Conservation (phyloP, 495 filamentous ascomycete species). For the Lindgomyces ingoldianus region DNA sequence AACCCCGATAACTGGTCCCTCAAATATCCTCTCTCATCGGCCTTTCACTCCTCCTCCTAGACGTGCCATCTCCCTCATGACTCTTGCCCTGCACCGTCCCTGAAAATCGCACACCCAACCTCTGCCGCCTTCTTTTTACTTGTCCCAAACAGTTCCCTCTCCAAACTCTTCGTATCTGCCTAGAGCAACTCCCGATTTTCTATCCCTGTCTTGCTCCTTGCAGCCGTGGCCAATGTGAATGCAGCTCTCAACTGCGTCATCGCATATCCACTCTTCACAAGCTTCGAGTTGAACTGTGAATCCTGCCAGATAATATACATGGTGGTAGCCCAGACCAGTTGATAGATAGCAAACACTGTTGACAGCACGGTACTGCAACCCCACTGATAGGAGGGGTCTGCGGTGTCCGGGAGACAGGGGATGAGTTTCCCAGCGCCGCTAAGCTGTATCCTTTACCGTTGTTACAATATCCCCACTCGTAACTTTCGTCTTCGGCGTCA, state of each 20-base stretch:
- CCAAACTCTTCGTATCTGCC: constrained; percentile 4
- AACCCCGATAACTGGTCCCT: no score
- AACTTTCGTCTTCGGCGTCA: background rate
- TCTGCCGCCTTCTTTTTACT: constrained; percentile 13
- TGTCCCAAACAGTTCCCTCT: constrained; percentile 13
- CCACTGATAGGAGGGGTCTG: constrained; percentile 22
- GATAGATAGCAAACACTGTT: constrained; percentile 19
- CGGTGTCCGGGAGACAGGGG: constrained; percentile 27
- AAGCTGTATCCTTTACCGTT: background rate
- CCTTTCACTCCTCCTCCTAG: background rate
- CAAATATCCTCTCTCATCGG: no score
- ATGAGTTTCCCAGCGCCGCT: background rate
- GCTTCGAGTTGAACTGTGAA: constrained; percentile 18
- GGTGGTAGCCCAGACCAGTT: constrained; percentile 12
- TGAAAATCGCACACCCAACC: constrained; percentile 4
- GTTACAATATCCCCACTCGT: background rate
- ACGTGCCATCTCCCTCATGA: background rate
- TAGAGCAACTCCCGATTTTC: constrained; percentile 14
- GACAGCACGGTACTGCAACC: constrained; percentile 26
- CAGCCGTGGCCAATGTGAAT: constrained; percentile 8
- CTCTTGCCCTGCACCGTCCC: background rate
- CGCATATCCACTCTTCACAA: constrained; percentile 20
- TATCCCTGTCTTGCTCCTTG: constrained; percentile 12
- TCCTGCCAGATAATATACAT: constrained; percentile 32
- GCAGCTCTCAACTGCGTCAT: constrained; percentile 24